Percentiles rank a stretch among this genome's conserved stretches.
phyloP scores from a whole-genome alignment of 208 protist genomes.

The Wallacemonas sp. region DNA sequence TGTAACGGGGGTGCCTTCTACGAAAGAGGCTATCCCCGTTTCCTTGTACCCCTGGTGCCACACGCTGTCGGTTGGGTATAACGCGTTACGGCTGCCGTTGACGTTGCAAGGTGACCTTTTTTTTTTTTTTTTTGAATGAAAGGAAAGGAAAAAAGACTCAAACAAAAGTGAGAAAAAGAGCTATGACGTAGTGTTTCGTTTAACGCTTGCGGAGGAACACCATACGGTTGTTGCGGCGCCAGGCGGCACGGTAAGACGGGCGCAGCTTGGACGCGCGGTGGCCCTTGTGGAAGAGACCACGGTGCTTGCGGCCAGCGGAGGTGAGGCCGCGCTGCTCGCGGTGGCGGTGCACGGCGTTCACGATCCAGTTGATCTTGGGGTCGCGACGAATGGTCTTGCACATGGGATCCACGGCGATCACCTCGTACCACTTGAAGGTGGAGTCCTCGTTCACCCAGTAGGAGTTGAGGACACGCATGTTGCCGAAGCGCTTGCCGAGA shows the following conservation, averaged over 20 bases:
- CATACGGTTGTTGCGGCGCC: conserved; percentile 98
- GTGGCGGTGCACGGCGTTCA: conserved; percentile 96
- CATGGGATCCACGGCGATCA: conserved; percentile 99
- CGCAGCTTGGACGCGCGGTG: conserved; percentile 94
- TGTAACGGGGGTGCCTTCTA: too few species aligned
- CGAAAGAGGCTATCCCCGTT: too few species aligned
- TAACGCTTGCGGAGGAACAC: conserved; percentile 89
- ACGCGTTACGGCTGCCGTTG: too few species aligned
- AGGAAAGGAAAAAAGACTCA: conserved; percentile 8
- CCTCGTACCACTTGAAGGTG: conserved; percentile 98
- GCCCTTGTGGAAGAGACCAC: conserved; percentile 97
- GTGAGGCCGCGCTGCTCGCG: conserved; percentile 99
- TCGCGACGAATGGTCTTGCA: conserved; percentile 98
- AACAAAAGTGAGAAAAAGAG: conserved; percentile 14
- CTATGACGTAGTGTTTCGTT: conserved; percentile 11
- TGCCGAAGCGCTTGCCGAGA: conserved; percentile 95
- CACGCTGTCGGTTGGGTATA: too few species aligned
- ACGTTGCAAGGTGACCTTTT: too few species aligned
- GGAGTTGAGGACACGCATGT: conserved; percentile 99
- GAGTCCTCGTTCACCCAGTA: conserved; percentile 99
- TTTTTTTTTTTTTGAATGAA: too few species aligned
- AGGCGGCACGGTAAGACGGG: conserved; percentile 95
- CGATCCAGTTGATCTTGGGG: conserved; percentile 99
- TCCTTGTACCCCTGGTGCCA: too few species aligned
- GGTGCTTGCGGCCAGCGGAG: conserved; percentile 94